Conservation (phyloP, 208 protist genomes). For the Acanthamoeba royreba region DNA sequence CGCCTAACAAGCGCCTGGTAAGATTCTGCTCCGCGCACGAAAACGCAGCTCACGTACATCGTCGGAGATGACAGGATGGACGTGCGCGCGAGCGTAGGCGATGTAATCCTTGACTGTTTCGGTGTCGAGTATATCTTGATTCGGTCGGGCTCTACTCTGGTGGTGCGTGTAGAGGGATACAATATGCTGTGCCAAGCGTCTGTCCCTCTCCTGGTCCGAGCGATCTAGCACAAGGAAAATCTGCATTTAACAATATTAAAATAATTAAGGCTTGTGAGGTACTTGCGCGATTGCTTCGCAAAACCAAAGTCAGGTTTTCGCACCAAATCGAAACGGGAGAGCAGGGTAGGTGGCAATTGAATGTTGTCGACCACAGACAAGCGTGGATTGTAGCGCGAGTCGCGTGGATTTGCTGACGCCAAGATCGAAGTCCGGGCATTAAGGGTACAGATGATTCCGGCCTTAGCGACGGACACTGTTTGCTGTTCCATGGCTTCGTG, state of each 20-base stretch:
- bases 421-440: conserved; percentile 98
- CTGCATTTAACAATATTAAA: conserved; percentile 49
- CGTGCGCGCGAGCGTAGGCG: conserved; percentile 85
- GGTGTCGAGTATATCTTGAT: not conserved
- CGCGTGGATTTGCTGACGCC: conserved; percentile 98
- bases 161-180: conserved; percentile 89
- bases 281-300: not conserved
- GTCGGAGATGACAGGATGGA: conserved; percentile 86
- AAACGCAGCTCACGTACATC: conserved; percentile 76
- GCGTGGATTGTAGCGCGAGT: conserved; percentile 95
- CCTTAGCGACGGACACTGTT: conserved; percentile 99
- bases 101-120: conserved; percentile 88
- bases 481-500: conserved; percentile 99
- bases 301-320: not conserved
- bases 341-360: conserved; percentile 96
- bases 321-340: conserved; percentile 88
- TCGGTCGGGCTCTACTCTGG: not conserved
- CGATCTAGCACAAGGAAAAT: conserved; percentile 89
- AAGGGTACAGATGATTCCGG: conserved; percentile 99
- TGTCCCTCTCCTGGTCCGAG: conserved; percentile 90
- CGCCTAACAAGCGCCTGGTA: not conserved
- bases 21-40: not conserved
- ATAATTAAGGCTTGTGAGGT: not conserved
- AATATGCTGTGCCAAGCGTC: conserved; percentile 94
- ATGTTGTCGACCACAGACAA: conserved; percentile 98